phyloP scores from a whole-genome alignment of 371 early-diverging fungal species.

The Umbelopsis sp. region DNA sequence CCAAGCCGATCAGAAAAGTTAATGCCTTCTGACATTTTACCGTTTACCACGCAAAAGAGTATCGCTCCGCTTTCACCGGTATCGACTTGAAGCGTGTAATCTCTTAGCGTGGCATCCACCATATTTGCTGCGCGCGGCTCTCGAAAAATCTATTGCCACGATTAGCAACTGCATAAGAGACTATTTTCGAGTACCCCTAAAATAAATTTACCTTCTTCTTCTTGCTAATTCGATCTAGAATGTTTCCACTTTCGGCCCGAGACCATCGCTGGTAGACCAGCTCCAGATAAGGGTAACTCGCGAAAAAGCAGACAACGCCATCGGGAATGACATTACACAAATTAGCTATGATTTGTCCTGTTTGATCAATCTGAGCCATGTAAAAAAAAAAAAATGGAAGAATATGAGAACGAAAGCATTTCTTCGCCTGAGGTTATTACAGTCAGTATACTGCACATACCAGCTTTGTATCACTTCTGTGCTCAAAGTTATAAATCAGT shows the following conservation, averaged over 20 bases:
- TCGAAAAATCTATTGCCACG: constrained; percentile 52
- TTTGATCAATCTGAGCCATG: constrained; percentile 64
- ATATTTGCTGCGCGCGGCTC: constrained; percentile 67
- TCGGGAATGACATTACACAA: constrained; percentile 85
- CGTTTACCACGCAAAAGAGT: constrained; percentile 95
- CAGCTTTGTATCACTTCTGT: constrained; percentile 55
- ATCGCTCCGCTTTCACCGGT: constrained; percentile 68
- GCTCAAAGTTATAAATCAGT: constrained; percentile 76
- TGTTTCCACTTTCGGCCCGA: constrained; percentile 29
- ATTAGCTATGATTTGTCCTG: constrained; percentile 74
- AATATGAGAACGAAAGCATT: not conserved
- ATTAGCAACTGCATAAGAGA: not conserved
- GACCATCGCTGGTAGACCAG: constrained; percentile 63
- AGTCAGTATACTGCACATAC: constrained; percentile 29
- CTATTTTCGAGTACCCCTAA: not conserved
- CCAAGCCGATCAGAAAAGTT: constrained; percentile 92
- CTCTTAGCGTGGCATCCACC: constrained; percentile 64
- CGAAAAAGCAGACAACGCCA: constrained; percentile 95
- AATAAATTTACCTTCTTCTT: constrained; percentile 58
- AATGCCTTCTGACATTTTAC: constrained; percentile 98
- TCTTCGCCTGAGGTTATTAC: not conserved
- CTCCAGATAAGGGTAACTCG: constrained; percentile 89
- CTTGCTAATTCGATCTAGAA: constrained; percentile 50
- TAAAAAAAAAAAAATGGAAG: not conserved
- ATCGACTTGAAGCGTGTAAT: constrained; percentile 61